These are phyloP conservation scores for Fusarium chaquense DNA, from an alignment of 2,329 filamentous ascomycete genomes.

Conservation along the genomic window DNA sequence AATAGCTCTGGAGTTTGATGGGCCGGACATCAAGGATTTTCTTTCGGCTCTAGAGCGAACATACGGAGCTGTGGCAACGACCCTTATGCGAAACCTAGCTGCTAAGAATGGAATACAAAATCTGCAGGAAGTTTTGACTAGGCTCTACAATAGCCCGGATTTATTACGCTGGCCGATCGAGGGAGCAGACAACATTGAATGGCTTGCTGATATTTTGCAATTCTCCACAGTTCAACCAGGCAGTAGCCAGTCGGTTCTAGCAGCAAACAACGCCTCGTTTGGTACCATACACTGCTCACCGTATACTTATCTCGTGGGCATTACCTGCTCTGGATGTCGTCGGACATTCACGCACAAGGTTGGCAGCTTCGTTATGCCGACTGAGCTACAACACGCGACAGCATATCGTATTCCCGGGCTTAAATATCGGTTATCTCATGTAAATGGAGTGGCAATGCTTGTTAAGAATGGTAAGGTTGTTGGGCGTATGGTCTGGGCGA, in stretches of 20 bases:
- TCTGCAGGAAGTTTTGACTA: not conserved
- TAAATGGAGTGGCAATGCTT: not conserved
- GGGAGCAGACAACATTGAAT: not conserved
- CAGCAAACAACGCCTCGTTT: not conserved
- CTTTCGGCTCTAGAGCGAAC: not conserved
- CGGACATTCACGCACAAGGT: not conserved
- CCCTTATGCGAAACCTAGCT: not conserved
- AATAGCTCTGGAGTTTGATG: not conserved
- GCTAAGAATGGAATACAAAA: too few relatives aligned
- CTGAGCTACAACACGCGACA: fast-evolving
- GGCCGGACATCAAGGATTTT: not conserved
- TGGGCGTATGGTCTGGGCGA: conserved; percentile 1
- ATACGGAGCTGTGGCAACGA: not conserved
- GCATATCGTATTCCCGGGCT: not conserved
- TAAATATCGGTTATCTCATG: not conserved
- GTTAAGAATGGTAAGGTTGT: not conserved
- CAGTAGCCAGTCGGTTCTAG: not conserved
- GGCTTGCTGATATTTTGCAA: not conserved
- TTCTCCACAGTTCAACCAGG: not conserved
- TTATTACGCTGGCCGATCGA: not conserved
- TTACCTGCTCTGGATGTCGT: not conserved
- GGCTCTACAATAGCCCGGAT: not conserved
- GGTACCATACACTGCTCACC: not conserved
- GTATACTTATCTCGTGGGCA: not conserved
- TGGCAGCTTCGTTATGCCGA: not conserved